phyloP scores from a whole-genome alignment of 1,284 basidiomycete genomes.

The Phellopilus nigrolimitatus region DNA sequence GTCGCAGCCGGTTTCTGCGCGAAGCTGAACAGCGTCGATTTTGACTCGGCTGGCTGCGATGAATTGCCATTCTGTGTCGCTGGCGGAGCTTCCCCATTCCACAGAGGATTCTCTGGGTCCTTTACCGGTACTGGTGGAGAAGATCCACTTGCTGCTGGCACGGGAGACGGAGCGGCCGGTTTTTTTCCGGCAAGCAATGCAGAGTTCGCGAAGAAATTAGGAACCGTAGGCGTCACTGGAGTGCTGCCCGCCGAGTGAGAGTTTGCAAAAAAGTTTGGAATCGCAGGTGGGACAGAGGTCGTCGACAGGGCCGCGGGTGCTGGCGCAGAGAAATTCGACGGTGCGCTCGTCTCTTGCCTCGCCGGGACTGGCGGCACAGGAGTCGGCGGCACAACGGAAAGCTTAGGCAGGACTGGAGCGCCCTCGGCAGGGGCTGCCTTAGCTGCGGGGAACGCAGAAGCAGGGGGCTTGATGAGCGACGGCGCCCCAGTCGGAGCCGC shows the following conservation, averaged over 20 bases:
- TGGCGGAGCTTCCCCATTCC: slow-evolving; percentile 3
- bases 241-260: neutral
- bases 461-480: neutral
- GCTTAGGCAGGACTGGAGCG: neutral
- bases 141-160: neutral
- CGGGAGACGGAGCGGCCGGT: neutral
- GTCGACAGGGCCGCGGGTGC: too few relatives aligned
- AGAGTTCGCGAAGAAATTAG: slow-evolving; percentile 19
- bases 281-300: too few relatives aligned
- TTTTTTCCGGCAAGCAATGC: slow-evolving; percentile 5
- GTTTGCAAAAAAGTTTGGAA: slow-evolving; percentile 9
- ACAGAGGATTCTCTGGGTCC: slow-evolving; percentile 17
- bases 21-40: neutral
- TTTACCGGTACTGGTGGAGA: slow-evolving; percentile 9
- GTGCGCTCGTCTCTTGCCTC: neutral
- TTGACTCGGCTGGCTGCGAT: neutral
- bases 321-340: too few relatives aligned
- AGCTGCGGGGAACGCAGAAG: neutral
- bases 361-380: neutral
- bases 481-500: neutral
- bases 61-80: neutral
- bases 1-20: slow-evolving; percentile 8
- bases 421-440: neutral
- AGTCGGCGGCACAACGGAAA: slow-evolving; percentile 4
- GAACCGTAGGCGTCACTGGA: slow-evolving; percentile 3